These are phyloP conservation scores for Saccharomyces kudriavzevii DNA, from an alignment of 805 yeast species.

Conservation along the genomic window DNA sequence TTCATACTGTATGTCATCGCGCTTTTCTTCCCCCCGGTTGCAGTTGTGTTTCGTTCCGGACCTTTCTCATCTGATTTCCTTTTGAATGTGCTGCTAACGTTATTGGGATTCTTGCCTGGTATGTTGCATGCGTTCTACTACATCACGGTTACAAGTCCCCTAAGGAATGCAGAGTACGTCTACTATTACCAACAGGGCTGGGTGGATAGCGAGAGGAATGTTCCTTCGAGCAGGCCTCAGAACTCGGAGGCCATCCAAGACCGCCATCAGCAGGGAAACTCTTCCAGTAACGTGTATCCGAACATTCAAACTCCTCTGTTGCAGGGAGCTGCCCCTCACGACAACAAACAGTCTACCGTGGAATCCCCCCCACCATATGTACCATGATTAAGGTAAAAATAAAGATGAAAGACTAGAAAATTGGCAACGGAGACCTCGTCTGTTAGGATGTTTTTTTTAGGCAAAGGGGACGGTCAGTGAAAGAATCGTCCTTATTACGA, in stretches of 20 bases:
- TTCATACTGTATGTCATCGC: conserved; percentile 52
- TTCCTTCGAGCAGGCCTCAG: background rate
- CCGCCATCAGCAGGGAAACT: background rate
- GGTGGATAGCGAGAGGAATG: conserved; percentile 23
- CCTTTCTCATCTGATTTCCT: conserved; percentile 46
- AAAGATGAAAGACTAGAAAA: background rate
- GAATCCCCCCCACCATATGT: background rate
- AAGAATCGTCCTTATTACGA: background rate
- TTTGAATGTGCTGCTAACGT: conserved; percentile 56
- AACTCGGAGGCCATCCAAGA: background rate
- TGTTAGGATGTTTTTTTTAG: background rate
- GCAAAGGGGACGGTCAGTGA: background rate
- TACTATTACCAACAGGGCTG: conserved; percentile 29
- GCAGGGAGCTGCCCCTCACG: background rate
- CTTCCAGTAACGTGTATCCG: background rate
- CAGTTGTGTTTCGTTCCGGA: conserved; percentile 62
- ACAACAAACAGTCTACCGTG: background rate
- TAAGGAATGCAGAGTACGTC: conserved; percentile 18
- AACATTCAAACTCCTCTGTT: background rate
- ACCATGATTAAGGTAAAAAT: background rate
- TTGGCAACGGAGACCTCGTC: background rate
- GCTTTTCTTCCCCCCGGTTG: conserved; percentile 64
- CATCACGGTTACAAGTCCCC: conserved; percentile 31
- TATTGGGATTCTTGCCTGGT: conserved; percentile 73
- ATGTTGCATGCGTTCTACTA: conserved; percentile 53